Evolutionary conservation across 352 stramenopile genomes (phyloP), one percentile per base, ranked within the genome.

Genomic region (Pythium scleroteichum): DNA sequence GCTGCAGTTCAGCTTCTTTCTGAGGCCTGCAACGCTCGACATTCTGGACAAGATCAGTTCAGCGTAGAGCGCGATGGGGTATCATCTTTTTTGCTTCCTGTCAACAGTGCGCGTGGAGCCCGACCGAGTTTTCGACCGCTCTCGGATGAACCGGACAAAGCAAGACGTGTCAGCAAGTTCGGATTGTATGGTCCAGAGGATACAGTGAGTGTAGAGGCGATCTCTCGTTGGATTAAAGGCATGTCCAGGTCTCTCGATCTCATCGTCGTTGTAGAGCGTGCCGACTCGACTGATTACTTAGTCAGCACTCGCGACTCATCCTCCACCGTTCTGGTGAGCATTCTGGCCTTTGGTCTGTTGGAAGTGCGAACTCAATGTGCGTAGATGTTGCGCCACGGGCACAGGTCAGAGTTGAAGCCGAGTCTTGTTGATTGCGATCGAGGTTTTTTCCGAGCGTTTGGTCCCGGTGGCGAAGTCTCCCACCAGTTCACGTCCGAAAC

Each of bases 401-500:
- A 35, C 29, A 35, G 5, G 5, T 35, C 29, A 5, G 29, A 35
- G 10, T 35, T 10, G 29, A 10, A 5, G 29, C 29, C 0, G 23
- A 35, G n/a, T 22, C 19, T 41, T 4, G 26, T 75, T 42, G 66
- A 75, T 23, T 74, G 66, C 51, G 52, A 71, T 1, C 46, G 76
- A 41, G 66, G 69, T 0, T 89, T 85, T 61, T 89, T 87, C 58
- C 73, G 64, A 4, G 78, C 66, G 65, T 83, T 77, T 16, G 64
- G 74, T 27, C 44, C 70, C 10, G 23, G 27, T 4, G 78, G 76
- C 19, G 40, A 23, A 17, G 58, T 66, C 46, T 40, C 63, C 22
- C 74, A 87, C 45, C 78, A 81, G 35, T 92, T 92, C 62, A 88
- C 79, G 17, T 59, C 68, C 35, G 75, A 90, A 48, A 87, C 80